Conservation (phyloP, 176 grass and related monocot species). For the Bolboschoenus planiculmis region DNA sequence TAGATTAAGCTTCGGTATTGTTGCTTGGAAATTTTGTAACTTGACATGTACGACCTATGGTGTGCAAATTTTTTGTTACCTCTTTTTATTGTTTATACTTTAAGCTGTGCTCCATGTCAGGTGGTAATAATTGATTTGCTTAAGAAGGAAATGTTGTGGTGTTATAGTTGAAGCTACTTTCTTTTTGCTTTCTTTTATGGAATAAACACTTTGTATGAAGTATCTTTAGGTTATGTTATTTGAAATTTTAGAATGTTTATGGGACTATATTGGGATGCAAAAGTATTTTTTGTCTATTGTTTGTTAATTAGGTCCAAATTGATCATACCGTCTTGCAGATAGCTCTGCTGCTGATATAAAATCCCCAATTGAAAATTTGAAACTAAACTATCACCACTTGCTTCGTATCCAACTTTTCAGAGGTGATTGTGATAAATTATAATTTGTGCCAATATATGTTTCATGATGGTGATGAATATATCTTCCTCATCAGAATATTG, state of each 20-base stretch:
- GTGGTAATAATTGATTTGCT: not conserved
- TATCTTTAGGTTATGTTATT: not conserved
- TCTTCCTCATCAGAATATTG: not conserved
- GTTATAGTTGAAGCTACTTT: not conserved
- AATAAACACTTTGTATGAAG: not conserved
- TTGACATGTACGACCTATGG: not conserved
- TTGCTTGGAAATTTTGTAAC: conserved; percentile 9
- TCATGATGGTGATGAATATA: too few relatives aligned
- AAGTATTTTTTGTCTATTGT: too few relatives aligned
- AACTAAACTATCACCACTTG: too few relatives aligned
- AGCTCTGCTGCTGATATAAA: too few relatives aligned
- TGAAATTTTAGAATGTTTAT: not conserved
- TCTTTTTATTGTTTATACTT: not conserved
- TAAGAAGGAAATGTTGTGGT: not conserved
- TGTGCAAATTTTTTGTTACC: not conserved
- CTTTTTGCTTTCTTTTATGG: not conserved
- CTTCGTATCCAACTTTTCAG: too few relatives aligned
- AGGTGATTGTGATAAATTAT: not conserved
- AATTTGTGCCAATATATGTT: not conserved
- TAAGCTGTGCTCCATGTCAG: not conserved
- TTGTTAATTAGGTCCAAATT: too few relatives aligned
- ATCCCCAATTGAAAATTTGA: too few relatives aligned
- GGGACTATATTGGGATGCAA: not conserved
- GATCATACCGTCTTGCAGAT: too few relatives aligned
- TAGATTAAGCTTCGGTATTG: not conserved